Evolutionary conservation across 352 stramenopile genomes (phyloP), one percentile per base, ranked within the genome.

Genomic region (Phytophthora multivora): DNA sequence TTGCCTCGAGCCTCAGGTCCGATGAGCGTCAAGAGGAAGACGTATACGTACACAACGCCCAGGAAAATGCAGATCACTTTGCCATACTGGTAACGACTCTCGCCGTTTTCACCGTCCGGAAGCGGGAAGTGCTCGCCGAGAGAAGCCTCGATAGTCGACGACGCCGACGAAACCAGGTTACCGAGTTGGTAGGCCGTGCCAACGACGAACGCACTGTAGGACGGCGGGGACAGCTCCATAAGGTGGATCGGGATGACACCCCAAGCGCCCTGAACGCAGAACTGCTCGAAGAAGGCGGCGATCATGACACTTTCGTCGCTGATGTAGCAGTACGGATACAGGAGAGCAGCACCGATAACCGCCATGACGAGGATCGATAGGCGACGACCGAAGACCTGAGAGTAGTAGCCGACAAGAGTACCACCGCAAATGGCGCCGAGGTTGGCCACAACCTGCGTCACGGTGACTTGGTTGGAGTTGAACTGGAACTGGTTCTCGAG

Each of bases 351-450:
- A 19, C 70, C 71, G 10, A 60, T 9, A 43, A 74, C 40, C 13
- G 64, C 55, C 47, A 80, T 73, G 36, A 69, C 46, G 5, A 86
- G 45, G 48, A 86, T 78, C 19, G 68, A 73, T 2, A 86, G 47
- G 3, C 77, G 77, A 58, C 73, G 73, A 31, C 77, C 77, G 40
- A 86, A 73, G 13, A 66, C 55, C 31, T 86, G 71, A 26, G 77
- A 86, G 73, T 86, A 86, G 71, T 81, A 83, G 41, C 76, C 76
- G 5, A 82, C 64, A 26, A 73, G n/a, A 4, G 73, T 81, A 42
- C 76, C 76, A n/a, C 76, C 76, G 16, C 30, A 55, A 59, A 86
- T 80, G 36, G 73, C 77, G 16, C 77, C 77, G 7, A 83, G 7
- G 54, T 86, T 86, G 19, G 77, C 77, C 5, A 81, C 58, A 4